Base-by-base conservation (phyloP, 371 early-diverging fungal genomes). In the Paraphysoderma sedebokerense region DNA sequence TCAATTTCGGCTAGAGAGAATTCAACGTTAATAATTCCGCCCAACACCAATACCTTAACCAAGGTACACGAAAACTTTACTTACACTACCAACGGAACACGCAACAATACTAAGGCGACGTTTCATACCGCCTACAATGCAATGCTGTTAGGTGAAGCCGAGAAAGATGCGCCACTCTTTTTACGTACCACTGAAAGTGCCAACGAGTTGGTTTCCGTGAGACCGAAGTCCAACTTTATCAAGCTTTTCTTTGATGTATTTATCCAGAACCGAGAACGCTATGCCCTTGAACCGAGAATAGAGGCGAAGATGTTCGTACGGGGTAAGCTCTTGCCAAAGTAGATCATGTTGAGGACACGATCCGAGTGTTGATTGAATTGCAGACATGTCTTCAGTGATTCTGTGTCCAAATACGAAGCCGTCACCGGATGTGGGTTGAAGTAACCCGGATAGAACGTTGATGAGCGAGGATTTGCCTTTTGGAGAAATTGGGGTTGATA, bases 281-380 rank as follows among this genome's bases (percentile, higher is more conserved):
- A 42, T 22, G 24, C 17, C 24, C n/a, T 17, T 12, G 41, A 41
- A 41, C 24, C n/a, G 12, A 3, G 41, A 27, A 19, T 15, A 41
- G 17, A 41, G 8, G 7, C 1, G 19, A 41, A 41, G 15, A 17
- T 41, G 41, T 30, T 41, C 41, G 41, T 27, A 27, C 9, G 59
- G 51, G 53, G 58, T 17, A 52, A 66, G 41, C 34, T 65, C 61
- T 27, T 47, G 46, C 42, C 57, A 64, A 20, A 65, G 26, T 31
- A 64, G 51, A 46, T 65, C 65, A 29, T 61, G 59, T 36, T 67
- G 67, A 7, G 67, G 67, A 29, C 63, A 67, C 8, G 66, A 56
- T 38, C 67, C 67, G 50, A 67, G 52, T 12, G 35, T 22, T 20
- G 44, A 29, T 2, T 56, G 57, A 28, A 65, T 63, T n/a, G 26